These are phyloP conservation scores for Mycena venus DNA, from an alignment of 768 basidiomycete genomes.

Conservation along the genomic window DNA sequence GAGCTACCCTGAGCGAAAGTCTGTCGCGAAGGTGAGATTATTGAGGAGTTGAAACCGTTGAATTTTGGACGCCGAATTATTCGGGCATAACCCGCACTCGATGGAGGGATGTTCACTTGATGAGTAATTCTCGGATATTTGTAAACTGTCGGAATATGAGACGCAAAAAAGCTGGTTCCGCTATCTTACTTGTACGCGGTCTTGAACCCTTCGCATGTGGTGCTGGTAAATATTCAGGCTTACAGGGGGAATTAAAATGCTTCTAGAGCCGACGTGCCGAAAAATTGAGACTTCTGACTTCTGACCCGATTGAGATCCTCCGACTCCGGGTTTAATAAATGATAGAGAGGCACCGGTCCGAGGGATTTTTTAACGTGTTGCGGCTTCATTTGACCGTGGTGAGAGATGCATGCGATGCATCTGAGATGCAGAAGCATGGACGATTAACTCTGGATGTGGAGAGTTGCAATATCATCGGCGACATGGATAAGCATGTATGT, in stretches of 20 bases:
- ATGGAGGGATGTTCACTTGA: not conserved
- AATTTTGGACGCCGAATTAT: no score
- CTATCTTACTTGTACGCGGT: no score
- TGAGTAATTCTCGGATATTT: conserved; percentile 18
- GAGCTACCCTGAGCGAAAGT: not conserved
- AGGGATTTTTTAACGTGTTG: conserved; percentile 6
- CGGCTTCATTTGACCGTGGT: conserved; percentile 42
- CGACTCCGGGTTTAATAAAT: conserved; percentile 1
- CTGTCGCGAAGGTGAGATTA: conserved; percentile 13
- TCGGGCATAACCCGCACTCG: no score
- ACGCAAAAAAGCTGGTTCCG: no score
- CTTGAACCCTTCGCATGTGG: no score
- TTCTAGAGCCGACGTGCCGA: no score
- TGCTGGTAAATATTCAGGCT: no score
- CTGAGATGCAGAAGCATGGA: not conserved
- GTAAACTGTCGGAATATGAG: no score
- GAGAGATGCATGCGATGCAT: conserved; percentile 28
- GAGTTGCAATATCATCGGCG: not conserved
- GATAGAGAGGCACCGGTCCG: conserved; percentile 17
- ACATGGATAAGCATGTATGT: not conserved
- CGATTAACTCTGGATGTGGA: not conserved
- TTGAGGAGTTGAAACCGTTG: conserved; percentile 12
- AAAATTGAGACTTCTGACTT: not conserved
- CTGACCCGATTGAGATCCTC: not conserved
- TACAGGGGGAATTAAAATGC: no score